Conservation (phyloP, 73 alveolate genomes). For the Paramecium primaurelia region DNA sequence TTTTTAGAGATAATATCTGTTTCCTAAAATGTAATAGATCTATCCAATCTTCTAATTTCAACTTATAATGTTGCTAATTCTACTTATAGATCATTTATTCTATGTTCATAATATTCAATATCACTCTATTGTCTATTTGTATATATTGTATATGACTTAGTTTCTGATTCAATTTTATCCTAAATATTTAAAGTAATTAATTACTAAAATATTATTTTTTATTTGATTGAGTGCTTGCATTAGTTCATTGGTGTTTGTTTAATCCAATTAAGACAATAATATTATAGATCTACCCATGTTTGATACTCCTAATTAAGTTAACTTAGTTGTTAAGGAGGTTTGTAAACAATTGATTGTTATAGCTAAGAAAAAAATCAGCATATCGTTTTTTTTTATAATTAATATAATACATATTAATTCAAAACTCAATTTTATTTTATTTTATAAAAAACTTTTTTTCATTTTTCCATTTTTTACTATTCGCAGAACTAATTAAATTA, state of each 20-base stretch:
- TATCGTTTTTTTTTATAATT: neutral
- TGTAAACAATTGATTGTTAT: neutral
- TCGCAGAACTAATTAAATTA: neutral
- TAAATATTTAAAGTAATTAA: neutral
- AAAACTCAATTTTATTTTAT: neutral
- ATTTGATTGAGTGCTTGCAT: neutral
- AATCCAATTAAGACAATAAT: neutral
- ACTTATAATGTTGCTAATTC: neutral
- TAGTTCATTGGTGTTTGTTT: neutral
- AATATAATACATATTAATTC: neutral
- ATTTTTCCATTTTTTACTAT: neutral
- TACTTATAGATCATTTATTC: neutral
- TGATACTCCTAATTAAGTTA: neutral
- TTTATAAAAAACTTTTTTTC: neutral
- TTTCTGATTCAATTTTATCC: neutral
- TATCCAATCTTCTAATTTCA: neutral
- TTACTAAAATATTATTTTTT: neutral
- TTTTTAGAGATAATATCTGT: neutral
- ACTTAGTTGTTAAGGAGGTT: neutral
- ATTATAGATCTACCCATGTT: slow-evolving; percentile 1
- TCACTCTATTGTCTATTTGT: neutral
- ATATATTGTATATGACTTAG: neutral
- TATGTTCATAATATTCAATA: neutral
- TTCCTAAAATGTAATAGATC: neutral
- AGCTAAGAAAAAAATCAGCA: neutral